phyloP scores from a whole-genome alignment of 1,284 basidiomycete species.

The Melampsora americana region DNA sequence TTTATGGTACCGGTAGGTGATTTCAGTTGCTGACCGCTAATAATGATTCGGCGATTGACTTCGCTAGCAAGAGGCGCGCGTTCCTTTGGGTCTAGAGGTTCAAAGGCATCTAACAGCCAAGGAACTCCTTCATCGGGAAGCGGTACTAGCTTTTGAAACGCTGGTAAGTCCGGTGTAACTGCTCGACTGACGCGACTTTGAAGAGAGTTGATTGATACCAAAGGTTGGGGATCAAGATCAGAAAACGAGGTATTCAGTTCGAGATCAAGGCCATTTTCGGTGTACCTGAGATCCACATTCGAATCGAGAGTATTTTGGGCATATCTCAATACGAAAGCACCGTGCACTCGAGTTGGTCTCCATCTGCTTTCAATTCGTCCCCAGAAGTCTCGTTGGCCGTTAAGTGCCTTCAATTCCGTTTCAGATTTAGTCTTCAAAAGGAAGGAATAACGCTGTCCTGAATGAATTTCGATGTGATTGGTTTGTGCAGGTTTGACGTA shows the following conservation, averaged over 20 bases:
- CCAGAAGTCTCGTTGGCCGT: conserved; percentile 18
- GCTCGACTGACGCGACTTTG: conserved; percentile 45
- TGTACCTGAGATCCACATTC: conserved; percentile 23
- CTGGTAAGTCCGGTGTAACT: neutral
- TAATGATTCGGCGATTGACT: conserved; percentile 30
- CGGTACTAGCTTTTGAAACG: conserved; percentile 1
- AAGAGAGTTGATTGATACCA: neutral
- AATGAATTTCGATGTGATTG: conserved; percentile 46
- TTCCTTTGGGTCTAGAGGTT: conserved; percentile 20
- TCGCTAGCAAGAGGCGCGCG: conserved; percentile 19
- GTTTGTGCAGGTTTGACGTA: conserved; percentile 46
- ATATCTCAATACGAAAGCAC: conserved; percentile 35
- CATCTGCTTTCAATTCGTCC: conserved; percentile 26
- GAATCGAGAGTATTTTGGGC: neutral
- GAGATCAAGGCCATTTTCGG: conserved; percentile 46
- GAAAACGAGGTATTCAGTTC: conserved; percentile 43
- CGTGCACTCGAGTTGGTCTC: conserved; percentile 10
- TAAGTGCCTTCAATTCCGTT: conserved; percentile 35
- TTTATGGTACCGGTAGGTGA: conserved; percentile 3
- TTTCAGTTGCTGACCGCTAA: conserved; percentile 30
- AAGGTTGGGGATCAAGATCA: neutral
- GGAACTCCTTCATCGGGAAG: conserved; percentile 20
- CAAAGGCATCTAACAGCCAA: conserved; percentile 19
- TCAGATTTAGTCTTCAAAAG: conserved; percentile 44
- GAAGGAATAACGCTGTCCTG: conserved; percentile 50